Conservation (phyloP, 495 filamentous ascomycete genomes). For the Penicillium pancosmium region DNA sequence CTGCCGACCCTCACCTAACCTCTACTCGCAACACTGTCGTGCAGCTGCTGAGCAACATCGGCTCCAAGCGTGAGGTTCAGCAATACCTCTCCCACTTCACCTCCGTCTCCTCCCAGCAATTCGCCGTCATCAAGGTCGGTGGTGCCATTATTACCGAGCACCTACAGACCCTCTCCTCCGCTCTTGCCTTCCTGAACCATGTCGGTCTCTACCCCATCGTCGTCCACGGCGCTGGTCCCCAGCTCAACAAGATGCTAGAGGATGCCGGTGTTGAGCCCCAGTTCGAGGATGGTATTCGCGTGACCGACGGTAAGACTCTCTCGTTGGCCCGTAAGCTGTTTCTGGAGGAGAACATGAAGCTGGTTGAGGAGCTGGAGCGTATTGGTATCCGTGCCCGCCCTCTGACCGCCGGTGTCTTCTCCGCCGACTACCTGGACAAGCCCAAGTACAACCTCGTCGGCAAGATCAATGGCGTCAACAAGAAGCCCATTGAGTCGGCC, state of each 20-base stretch:
- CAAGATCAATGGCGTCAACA: slow-evolving; percentile 93
- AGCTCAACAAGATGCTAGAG: slow-evolving; percentile 92
- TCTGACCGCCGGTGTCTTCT: slow-evolving; percentile 91
- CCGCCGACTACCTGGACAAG: slow-evolving; percentile 92
- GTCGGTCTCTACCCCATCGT: slow-evolving; percentile 96
- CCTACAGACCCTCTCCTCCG: slow-evolving; percentile 83
- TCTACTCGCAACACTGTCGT: slow-evolving; percentile 86
- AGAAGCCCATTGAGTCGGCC: slow-evolving; percentile 84
- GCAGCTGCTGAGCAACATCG: slow-evolving; percentile 93
- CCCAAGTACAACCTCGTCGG: slow-evolving; percentile 94
- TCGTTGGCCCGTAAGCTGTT: slow-evolving; percentile 89
- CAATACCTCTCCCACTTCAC: slow-evolving; percentile 98
- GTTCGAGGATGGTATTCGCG: slow-evolving; percentile 94
- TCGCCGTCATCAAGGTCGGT: slow-evolving; percentile 98
- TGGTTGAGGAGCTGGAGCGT: slow-evolving; percentile 88
- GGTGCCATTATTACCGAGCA: slow-evolving; percentile 97
- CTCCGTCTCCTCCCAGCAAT: slow-evolving; percentile 95
- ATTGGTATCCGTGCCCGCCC: slow-evolving; percentile 90
- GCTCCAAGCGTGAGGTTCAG: slow-evolving; percentile 95
- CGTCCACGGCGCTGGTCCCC: slow-evolving; percentile 93
- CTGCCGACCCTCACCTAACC: slow-evolving; percentile 49
- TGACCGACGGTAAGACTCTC: slow-evolving; percentile 95
- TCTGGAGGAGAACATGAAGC: slow-evolving; percentile 92
- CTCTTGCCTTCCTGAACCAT: slow-evolving; percentile 90
- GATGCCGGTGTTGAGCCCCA: slow-evolving; percentile 92